phyloP scores from a whole-genome alignment of 441 rosid genomes.

The Arabidopsis lyrata region DNA sequence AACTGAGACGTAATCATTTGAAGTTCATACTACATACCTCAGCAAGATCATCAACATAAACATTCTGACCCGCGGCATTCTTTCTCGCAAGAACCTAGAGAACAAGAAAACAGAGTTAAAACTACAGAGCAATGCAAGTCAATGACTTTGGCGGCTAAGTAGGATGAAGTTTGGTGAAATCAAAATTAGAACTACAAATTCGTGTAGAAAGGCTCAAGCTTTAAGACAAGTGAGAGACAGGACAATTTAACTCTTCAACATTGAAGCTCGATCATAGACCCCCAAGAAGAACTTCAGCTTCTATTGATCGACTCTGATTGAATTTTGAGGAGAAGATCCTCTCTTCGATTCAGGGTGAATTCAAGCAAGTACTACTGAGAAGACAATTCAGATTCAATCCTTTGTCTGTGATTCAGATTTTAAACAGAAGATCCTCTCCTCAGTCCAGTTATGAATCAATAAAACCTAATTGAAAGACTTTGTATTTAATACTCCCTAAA shows the following conservation, averaged over 20 bases:
- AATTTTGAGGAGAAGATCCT: constrained; percentile 2
- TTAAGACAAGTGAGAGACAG: constrained; percentile 23
- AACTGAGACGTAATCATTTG: not conserved
- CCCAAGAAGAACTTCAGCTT: not conserved
- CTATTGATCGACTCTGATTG: constrained; percentile 8
- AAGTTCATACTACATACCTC: constrained; percentile 51
- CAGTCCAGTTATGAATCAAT: constrained; percentile 2
- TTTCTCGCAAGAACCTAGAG: constrained; percentile 77
- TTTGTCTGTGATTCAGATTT: constrained; percentile 14
- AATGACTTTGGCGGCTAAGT: constrained; percentile 21
- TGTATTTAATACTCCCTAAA: constrained; percentile 18
- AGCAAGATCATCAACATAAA: constrained; percentile 74
- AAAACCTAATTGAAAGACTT: constrained; percentile 16
- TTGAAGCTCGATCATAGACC: not conserved
- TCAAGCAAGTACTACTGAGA: constrained; percentile 22
- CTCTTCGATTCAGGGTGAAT: constrained; percentile 3
- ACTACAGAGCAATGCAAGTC: constrained; percentile 38
- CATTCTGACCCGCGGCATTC: constrained; percentile 51
- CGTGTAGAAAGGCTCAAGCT: constrained; percentile 27
- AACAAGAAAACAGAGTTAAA: constrained; percentile 23
- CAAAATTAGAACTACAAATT: constrained; percentile 14
- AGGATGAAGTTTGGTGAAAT: not conserved
- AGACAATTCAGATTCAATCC: constrained; percentile 12
- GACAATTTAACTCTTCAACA: constrained; percentile 6
- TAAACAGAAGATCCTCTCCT: constrained; percentile 22